Base-by-base conservation (phyloP, 2,329 filamentous ascomycete genomes). In the Xylaria multiplex region DNA sequence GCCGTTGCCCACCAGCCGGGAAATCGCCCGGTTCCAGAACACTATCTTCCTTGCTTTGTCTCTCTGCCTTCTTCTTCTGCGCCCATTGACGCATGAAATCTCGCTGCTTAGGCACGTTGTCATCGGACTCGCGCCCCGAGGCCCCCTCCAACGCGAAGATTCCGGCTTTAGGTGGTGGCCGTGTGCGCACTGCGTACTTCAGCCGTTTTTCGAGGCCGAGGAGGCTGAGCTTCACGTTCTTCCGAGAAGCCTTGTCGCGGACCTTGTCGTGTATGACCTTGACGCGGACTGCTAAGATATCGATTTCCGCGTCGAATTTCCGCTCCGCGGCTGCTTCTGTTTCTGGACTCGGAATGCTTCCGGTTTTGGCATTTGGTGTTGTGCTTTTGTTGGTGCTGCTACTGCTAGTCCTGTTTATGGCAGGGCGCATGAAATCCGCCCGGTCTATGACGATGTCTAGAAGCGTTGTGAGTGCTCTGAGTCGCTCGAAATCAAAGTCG, bases 371-470 rank as follows among this genome's bases (percentile, higher is more conserved):
- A 76, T 50, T 84, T 81, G 13, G 79, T 81, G 48, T 73, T 70
- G 53, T 75, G 75, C 30, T 74, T 53, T 85, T 81, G 14, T 80
- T 81, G 45, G 72, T 72, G 42, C 74, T 74, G 35, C 13, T 35
- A 40, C 45, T 67, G 57, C 69, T 73, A 4, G 37, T 30, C 32
- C 14, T 22, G n/a, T 43, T 50, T 35, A 24, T 42, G 56, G 27
- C 14, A 11, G 49, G 59, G n/a, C 62, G 67, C 57, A 74, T 68
- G 62, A 73, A 76, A 71, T 78, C 77, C 2, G 86, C 92, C 64
- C 90, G 87, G 66, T 93, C 92, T 58, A 97, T 83, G 16, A 88
- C 90, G 45, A 93, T 86, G 74, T 96, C 90, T 5, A 97, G 85
- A 22, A 96, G 85, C 2, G 84, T 79, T 3, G 92, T 82, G 16